Evolutionary conservation across 495 filamentous ascomycete species (phyloP), one percentile per base, ranked within the genome.

Genomic region (Aspergillus homomorphus): DNA sequence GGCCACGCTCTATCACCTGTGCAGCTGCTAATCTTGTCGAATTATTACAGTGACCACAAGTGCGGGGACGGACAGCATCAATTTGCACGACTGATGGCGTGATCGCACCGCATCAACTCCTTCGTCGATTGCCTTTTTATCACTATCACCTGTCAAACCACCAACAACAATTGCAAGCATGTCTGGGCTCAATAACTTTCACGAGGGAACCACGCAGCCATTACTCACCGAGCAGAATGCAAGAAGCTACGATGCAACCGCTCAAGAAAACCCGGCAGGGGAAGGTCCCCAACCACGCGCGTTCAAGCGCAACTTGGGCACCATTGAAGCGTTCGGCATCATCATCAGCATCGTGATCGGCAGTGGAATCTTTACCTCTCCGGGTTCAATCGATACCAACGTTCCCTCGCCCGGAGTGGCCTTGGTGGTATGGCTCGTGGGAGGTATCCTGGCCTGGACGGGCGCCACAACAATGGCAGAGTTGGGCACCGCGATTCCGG

Each of bases 341-440:
- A 54, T 65, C 26, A 65, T 65, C 50, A 65, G 63, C 45, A 62
- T 65, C 21, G 63, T 65, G 4, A 60, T 65, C 20, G 63, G 63
- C n/a, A 65, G 63, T 33, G 63, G 63, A 10, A 54, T 65, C 15
- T 65, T 65, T 14, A 65, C 63, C 0, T 65, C 63, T 2, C 63
- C 63, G 0, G 63, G 63, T 1, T 56, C 63, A 7, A 65, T 65
- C n/a, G 63, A 65, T 16, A 60, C 59, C 4, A 65, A 65, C 53
- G 63, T 65, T 6, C 63, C 63, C 3, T 60, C 63, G 12, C 63
- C 63, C 3, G 63, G 63, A 6, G 57, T 46, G 2, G 63, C 63
- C 1, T 26, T 65, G 24, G 21, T 62, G 1, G 59, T 65, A n/a
- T 65, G 63, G 63, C 56, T 61, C 9, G 54, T 65, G 3, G 63